These are phyloP conservation scores for Trichoderma asperelloides DNA, from an alignment of 495 filamentous ascomycete species.

Conservation along the genomic window DNA sequence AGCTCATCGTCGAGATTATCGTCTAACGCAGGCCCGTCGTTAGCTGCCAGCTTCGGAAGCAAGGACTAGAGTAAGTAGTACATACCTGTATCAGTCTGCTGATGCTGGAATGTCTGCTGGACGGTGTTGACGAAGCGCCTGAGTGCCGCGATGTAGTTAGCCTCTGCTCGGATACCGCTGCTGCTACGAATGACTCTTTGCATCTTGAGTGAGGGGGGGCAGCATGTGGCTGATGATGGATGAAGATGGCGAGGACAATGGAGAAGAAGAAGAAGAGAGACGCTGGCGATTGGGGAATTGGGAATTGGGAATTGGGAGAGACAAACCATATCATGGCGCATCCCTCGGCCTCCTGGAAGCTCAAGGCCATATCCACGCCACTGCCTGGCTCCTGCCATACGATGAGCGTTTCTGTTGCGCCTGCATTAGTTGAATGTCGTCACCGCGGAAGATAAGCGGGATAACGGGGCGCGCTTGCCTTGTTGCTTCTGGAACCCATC, in stretches of 20 bases:
- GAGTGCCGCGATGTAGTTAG: slow-evolving; percentile 14
- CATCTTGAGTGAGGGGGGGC: no score
- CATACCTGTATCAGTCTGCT: slow-evolving; percentile 43
- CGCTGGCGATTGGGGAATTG: not conserved
- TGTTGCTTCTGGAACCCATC: slow-evolving; percentile 98
- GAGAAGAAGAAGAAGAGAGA: not conserved
- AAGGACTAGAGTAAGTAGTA: not conserved
- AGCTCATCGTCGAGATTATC: slow-evolving; percentile 86
- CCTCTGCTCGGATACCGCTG: not conserved
- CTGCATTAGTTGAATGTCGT: not conserved
- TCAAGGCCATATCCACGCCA: slow-evolving; percentile 92
- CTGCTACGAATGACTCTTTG: no score
- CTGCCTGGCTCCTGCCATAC: slow-evolving; percentile 85
- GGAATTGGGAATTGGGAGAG: slow-evolving; percentile 8
- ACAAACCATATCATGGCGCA: slow-evolving; percentile 82
- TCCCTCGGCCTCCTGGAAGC: slow-evolving; percentile 95
- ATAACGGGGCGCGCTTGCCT: slow-evolving; percentile 44
- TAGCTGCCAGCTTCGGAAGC: not conserved
- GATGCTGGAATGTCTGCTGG: slow-evolving; percentile 50
- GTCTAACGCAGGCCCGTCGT: slow-evolving; percentile 40
- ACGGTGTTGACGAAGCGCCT: slow-evolving; percentile 89
- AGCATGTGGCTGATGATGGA: not conserved
- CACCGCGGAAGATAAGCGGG: slow-evolving; percentile 18
- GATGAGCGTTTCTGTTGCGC: slow-evolving; percentile 75
- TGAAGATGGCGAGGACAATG: not conserved